Conservation (phyloP, 148 eudicot species). For the Linanthus parryae region DNA sequence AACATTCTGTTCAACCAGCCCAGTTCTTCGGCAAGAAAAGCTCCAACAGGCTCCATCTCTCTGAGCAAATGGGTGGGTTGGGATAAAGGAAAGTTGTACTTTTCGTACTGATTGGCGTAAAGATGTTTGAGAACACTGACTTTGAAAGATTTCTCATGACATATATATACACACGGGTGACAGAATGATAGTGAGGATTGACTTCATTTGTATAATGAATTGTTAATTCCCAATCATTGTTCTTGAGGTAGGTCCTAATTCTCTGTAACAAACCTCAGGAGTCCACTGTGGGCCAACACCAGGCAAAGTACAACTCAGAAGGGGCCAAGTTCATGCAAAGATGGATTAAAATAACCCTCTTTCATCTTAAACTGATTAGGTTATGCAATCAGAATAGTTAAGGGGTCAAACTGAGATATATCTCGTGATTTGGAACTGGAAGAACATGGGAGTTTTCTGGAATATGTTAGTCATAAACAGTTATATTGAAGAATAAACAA, state of each 20-base stretch:
- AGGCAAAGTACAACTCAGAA: constrained; percentile 49
- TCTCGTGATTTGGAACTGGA: too few relatives aligned
- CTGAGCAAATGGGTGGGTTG: too few relatives aligned
- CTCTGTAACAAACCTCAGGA: constrained; percentile 25
- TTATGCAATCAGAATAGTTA: constrained; percentile 6
- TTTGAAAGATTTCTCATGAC: neutral
- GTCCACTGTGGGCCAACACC: constrained; percentile 49
- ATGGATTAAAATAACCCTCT: constrained; percentile 11
- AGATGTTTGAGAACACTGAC: constrained; percentile 1
- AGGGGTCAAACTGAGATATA: neutral
- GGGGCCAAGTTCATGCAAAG: constrained; percentile 23
- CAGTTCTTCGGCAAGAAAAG: constrained; percentile 42
- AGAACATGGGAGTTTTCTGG: too few relatives aligned
- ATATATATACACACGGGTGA: constrained; percentile 29
- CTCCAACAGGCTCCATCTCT: constrained; percentile 31
- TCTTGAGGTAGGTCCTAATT: constrained; percentile 20
- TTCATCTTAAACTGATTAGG: neutral
- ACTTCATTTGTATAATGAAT: constrained; percentile 18
- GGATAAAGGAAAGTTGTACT: too few relatives aligned
- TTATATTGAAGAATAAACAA: too few relatives aligned
- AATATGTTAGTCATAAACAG: too few relatives aligned
- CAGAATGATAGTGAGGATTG: constrained; percentile 18
- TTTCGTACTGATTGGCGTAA: neutral
- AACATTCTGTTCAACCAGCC: constrained; percentile 50
- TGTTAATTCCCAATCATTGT: constrained; percentile 11